Evolutionary conservation across 192 early-diverging fungal genomes (phyloP), one percentile per base, ranked within the genome.

Genomic region (Backusella tuberculispora): DNA sequence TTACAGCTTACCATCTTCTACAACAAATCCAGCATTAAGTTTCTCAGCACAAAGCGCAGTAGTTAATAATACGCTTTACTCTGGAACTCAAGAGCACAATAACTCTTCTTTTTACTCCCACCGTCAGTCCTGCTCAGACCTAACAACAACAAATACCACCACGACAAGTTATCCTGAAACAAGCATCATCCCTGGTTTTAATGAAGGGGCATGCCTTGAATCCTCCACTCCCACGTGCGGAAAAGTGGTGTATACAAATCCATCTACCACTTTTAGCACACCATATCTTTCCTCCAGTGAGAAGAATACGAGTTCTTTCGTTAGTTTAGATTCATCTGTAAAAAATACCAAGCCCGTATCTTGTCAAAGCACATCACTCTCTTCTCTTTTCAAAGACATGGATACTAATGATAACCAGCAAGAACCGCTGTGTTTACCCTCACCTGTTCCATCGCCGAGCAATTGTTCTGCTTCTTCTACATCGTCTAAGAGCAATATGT

Each of bases 91-190:
- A 60, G 53, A 60, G 9, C 53, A 60, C 21, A 60, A 24, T 7
- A 60, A 26, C 21, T 26, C 53, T 15, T 12, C 66, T 12, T 47
- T 47, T 29, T 69, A 69, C 21, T 47, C 68, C 21, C 38, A 69
- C 15, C 68, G 68, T 29, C 68, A 69, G 46, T 69, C 68, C 15
- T 69, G 68, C 12, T 24, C 68, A 45, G 45, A 69, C 45, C 21
- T 69, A 46, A 26, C 68, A 13, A 46, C 19, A 50, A 4, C 53
- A 60, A 60, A 24, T 10, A 12, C 8, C 9, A 60, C 19, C 9
- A 26, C 53, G 9, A 5, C 53, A 9, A 69, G 24, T 6, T 69
- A 69, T 47, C 26, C 21, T 69, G 68, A 69, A 69, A 69, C 68
- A 37, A 69, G 24, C 26, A 46, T 46, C 4, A 38, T 67, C 41